Evolutionary conservation across 2,329 filamentous ascomycete genomes (phyloP).

Genomic region (Lachnellula suecica): DNA sequence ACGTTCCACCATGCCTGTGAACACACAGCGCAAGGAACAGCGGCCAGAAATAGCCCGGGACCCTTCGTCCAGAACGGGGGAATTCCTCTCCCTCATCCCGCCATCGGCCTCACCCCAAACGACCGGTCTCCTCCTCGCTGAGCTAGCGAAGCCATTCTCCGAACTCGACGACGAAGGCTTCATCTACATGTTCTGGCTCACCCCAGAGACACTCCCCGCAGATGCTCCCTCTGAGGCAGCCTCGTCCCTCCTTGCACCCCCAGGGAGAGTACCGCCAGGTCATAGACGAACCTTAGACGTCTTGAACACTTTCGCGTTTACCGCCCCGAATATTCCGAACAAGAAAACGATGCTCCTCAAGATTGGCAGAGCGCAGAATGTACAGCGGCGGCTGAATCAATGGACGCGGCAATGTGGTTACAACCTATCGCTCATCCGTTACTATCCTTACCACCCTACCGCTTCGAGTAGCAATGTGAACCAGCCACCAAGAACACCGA

Average conservation of each 20-base stretch:
- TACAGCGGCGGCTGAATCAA: slow-evolving; percentile 86
- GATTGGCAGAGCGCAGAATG: slow-evolving; percentile 72
- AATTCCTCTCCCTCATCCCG: slow-evolving; percentile 69
- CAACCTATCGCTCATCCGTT: slow-evolving; percentile 81
- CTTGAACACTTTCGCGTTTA: slow-evolving; percentile 48
- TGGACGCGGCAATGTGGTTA: slow-evolving; percentile 94
- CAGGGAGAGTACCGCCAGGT: slow-evolving; percentile 36
- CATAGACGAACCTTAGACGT: slow-evolving; percentile 53
- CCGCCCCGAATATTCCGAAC: slow-evolving; percentile 29
- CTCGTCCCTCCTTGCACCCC: slow-evolving; percentile 56
- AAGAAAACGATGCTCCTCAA: slow-evolving; percentile 66
- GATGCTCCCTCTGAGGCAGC: slow-evolving; percentile 58
- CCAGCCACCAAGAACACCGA: slow-evolving; percentile 41
- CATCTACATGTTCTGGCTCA: slow-evolving; percentile 99
- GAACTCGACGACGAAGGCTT: slow-evolving; percentile 79
- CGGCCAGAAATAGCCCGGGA: slow-evolving; percentile 27
- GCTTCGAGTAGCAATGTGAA: slow-evolving; percentile 13
- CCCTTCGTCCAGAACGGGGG: slow-evolving; percentile 35
- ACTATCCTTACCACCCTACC: slow-evolving; percentile 73
- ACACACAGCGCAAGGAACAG: slow-evolving; percentile 7
- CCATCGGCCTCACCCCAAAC: slow-evolving; percentile 63
- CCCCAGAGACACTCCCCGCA: slow-evolving; percentile 58
- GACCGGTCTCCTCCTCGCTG: slow-evolving; percentile 68
- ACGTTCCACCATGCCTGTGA: slow-evolving; percentile 8
- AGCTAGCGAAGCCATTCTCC: slow-evolving; percentile 75